These are phyloP conservation scores for Aspergillus brasiliensis DNA, from an alignment of 2,329 filamentous ascomycete genomes.

Conservation along the genomic window DNA sequence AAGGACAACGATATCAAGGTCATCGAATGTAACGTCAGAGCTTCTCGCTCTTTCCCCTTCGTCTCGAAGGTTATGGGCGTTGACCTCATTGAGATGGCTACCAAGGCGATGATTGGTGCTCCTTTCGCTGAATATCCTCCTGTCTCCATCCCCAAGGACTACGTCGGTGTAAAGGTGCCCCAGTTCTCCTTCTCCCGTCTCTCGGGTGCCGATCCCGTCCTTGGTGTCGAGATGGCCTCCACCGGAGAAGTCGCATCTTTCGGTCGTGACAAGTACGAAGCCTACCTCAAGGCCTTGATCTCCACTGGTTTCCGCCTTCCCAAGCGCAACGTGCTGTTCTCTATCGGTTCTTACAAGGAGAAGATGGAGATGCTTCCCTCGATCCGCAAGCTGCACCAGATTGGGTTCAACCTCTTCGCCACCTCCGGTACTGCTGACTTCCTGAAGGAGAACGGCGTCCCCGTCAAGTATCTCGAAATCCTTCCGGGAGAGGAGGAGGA, in stretches of 20 bases:
- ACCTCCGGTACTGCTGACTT: constrained; percentile 97
- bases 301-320: constrained; percentile 96
- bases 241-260: constrained; percentile 98
- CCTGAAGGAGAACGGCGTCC: constrained; percentile 86
- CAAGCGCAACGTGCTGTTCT: constrained; percentile 91
- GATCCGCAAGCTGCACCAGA: constrained; percentile 80
- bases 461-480: constrained; percentile 90
- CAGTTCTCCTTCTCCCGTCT: constrained; percentile 99
- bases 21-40: constrained; percentile 97
- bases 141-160: constrained; percentile 72
- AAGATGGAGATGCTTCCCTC: constrained; percentile 97
- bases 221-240: constrained; percentile 98
- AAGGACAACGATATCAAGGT: constrained; percentile 99
- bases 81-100: constrained; percentile 97
- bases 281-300: constrained; percentile 92
- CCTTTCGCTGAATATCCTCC: constrained; percentile 81
- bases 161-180: constrained; percentile 95
- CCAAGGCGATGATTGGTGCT: constrained; percentile 89
- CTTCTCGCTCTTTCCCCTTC: constrained; percentile 95
- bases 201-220: constrained; percentile 90
- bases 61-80: constrained; percentile 98
- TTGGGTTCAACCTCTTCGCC: constrained; percentile 94
- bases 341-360: constrained; percentile 96
- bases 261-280: constrained; percentile 93
- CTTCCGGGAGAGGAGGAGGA: constrained; percentile 76